A percentile compares a stretch with the other conserved stretches of the same genome.
These are phyloP conservation scores for Aureococcus anophagefferens DNA, from an alignment of 108 stramenopile species.

Conservation along the genomic window DNA sequence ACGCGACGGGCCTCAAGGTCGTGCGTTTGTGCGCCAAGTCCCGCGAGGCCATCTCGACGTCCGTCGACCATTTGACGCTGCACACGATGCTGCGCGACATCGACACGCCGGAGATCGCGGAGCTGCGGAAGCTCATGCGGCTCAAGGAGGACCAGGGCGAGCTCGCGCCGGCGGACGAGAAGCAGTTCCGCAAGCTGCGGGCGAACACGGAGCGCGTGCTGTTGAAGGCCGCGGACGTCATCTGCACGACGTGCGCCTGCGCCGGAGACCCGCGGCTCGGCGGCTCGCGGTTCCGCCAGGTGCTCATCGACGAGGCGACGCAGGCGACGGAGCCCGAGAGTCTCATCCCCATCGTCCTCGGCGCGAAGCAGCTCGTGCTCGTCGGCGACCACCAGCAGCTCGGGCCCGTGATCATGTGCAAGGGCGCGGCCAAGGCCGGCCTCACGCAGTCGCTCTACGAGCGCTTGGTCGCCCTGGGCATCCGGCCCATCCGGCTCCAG, in stretches of 20 bases:
- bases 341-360: slow-evolving; percentile 88
- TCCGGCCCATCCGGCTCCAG: slow-evolving; percentile 88
- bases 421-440: slow-evolving; percentile 88
- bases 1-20: slow-evolving; percentile 83
- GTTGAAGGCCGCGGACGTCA: slow-evolving; percentile 93
- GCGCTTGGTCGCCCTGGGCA: slow-evolving; percentile 83
- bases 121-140: slow-evolving; percentile 79
- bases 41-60: slow-evolving; percentile 69
- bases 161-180: slow-evolving; percentile 77
- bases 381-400: slow-evolving; percentile 99
- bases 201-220: slow-evolving; percentile 27
- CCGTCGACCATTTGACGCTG: slow-evolving; percentile 78
- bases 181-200: slow-evolving; percentile 58
- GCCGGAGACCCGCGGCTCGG: slow-evolving; percentile 92
- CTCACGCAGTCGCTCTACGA: slow-evolving; percentile 90
- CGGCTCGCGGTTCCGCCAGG: slow-evolving; percentile 88
- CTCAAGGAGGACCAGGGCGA: slow-evolving; percentile 90
- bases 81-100: slow-evolving; percentile 59
- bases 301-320: slow-evolving; percentile 96
- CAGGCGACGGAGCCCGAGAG: slow-evolving; percentile 97
- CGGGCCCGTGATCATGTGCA: slow-evolving; percentile 95
- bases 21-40: slow-evolving; percentile 88
- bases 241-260: slow-evolving; percentile 95
- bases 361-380: slow-evolving; percentile 91
- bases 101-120: slow-evolving; percentile 60